phyloP scores from a whole-genome alignment of 2,329 filamentous ascomycete species.

The Colletotrichum agaves region DNA sequence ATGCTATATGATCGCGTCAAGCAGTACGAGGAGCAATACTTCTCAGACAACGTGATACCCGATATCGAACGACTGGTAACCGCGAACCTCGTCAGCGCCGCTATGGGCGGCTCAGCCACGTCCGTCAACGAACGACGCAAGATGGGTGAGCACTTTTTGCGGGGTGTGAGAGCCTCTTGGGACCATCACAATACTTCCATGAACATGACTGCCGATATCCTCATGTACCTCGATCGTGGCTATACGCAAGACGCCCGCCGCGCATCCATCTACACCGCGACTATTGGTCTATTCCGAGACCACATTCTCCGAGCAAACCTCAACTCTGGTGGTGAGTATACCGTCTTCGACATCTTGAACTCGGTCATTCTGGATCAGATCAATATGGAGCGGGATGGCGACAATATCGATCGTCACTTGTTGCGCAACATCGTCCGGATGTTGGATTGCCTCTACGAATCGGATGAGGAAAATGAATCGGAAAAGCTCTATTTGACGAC shows the following conservation, averaged over 20 bases:
- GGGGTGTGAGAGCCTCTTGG: slow-evolving; percentile 81
- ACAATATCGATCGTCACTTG: slow-evolving; percentile 84
- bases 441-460: slow-evolving; percentile 89
- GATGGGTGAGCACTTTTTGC: slow-evolving; percentile 85
- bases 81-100: slow-evolving; percentile 65
- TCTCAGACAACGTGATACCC: slow-evolving; percentile 77
- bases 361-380: slow-evolving; percentile 90
- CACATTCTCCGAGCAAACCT: slow-evolving; percentile 77
- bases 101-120: slow-evolving; percentile 68
- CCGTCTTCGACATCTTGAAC: slow-evolving; percentile 80
- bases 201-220: slow-evolving; percentile 95
- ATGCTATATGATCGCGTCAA: slow-evolving; percentile 84
- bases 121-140: slow-evolving; percentile 83
- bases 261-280: slow-evolving; percentile 83
- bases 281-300: slow-evolving; percentile 90
- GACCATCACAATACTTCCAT: slow-evolving; percentile 90
- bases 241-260: slow-evolving; percentile 76
- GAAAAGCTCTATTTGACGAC: slow-evolving; percentile 84
- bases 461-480: slow-evolving; percentile 78
- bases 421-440: slow-evolving; percentile 88
- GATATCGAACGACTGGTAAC: slow-evolving; percentile 78
- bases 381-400: slow-evolving; percentile 89
- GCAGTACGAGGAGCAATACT: slow-evolving; percentile 84
- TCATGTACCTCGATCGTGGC: slow-evolving; percentile 97
- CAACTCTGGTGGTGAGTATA: slow-evolving; percentile 54